A percentile compares a stretch with the other conserved stretches of the same genome.
Conservation (phyloP, 768 basidiomycete species). For the Boletus patriciae region DNA sequence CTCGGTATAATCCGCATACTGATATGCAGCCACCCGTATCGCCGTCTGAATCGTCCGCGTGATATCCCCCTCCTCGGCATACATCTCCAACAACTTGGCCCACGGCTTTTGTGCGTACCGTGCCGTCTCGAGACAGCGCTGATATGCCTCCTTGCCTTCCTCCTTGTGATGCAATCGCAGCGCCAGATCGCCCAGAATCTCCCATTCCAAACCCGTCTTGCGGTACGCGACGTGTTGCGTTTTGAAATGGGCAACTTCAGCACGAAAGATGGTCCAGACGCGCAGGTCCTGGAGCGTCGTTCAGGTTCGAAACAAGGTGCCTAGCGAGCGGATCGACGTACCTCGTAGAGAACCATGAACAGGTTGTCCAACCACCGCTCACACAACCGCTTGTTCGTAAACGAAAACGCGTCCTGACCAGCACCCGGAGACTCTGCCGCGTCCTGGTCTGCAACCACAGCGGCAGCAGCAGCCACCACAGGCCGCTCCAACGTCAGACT, state of each 20-base stretch:
- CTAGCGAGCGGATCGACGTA: slow-evolving; percentile 32
- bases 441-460: slow-evolving; percentile 26
- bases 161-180: slow-evolving; percentile 95
- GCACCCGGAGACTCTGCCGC: slow-evolving; percentile 24
- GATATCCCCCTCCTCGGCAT: slow-evolving; percentile 95
- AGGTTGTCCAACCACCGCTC: slow-evolving; percentile 98
- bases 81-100: slow-evolving; percentile 92
- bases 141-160: slow-evolving; percentile 97
- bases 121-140: slow-evolving; percentile 85
- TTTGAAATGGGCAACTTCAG: slow-evolving; percentile 98
- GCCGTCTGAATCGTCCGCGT: slow-evolving; percentile 88
- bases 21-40: slow-evolving; percentile 90
- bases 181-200: slow-evolving; percentile 94
- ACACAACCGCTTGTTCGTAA: slow-evolving; percentile 94
- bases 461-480: slow-evolving; percentile 39
- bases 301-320: not conserved
- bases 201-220: slow-evolving; percentile 97
- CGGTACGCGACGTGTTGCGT: slow-evolving; percentile 97
- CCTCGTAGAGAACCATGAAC: slow-evolving; percentile 98
- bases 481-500: slow-evolving; percentile 42
- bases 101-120: slow-evolving; percentile 92
- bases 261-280: slow-evolving; percentile 98
- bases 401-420: slow-evolving; percentile 72
- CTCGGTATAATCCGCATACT: slow-evolving; percentile 86
- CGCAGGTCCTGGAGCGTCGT: slow-evolving; percentile 66